These are phyloP conservation scores for Eucalyptus microcorys DNA, from an alignment of 345 rosid species.

Conservation along the genomic window DNA sequence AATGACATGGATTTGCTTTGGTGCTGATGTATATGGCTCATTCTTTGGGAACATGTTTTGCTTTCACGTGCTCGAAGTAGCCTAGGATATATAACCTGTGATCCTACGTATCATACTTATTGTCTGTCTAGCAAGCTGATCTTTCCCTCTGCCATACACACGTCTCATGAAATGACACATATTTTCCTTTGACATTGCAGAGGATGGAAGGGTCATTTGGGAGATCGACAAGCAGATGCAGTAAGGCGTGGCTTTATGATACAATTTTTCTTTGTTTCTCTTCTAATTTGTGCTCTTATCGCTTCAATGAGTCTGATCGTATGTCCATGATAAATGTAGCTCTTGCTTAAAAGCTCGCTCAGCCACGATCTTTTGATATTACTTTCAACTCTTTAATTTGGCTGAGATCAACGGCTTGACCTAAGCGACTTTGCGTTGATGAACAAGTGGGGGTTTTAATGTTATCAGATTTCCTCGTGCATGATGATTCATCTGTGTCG, in stretches of 20 bases:
- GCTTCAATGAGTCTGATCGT: background rate
- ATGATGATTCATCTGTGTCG: no score
- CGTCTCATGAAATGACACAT: background rate
- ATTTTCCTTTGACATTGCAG: slow-evolving; percentile 8
- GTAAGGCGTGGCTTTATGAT: background rate
- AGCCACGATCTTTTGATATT: background rate
- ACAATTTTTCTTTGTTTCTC: background rate
- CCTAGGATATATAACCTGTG: background rate
- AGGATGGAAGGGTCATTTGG: slow-evolving; percentile 50
- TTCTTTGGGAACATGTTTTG: background rate
- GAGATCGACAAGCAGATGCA: slow-evolving; percentile 21
- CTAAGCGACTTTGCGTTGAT: accelerated
- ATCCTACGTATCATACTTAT: no score
- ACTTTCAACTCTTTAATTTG: no score
- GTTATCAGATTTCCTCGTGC: background rate
- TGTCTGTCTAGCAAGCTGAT: background rate
- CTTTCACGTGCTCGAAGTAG: background rate
- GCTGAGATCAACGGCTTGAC: accelerated
- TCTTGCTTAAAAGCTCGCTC: background rate
- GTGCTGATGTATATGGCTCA: background rate
- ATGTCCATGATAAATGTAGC: background rate
- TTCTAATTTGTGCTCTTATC: background rate
- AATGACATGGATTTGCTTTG: background rate
- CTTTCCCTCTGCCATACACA: background rate
- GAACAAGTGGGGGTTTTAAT: background rate